Conservation (phyloP, 805 yeast species). For the Danielia reshetovae region DNA sequence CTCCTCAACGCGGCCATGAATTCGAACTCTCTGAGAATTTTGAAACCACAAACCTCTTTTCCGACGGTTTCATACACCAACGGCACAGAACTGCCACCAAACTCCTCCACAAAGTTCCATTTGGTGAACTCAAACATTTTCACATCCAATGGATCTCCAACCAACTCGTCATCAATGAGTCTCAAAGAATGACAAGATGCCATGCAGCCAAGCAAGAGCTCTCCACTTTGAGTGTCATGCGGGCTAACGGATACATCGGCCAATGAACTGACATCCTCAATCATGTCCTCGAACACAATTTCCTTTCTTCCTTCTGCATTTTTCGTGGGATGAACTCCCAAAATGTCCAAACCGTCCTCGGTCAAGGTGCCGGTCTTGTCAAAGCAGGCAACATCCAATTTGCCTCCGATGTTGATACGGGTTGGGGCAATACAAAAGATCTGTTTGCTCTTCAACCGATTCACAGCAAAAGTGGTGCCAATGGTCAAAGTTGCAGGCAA, state of each 20-base stretch:
- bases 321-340: conserved; percentile 48
- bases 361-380: conserved; percentile 98
- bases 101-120: conserved; percentile 74
- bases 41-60: conserved; percentile 20
- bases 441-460: conserved; percentile 58
- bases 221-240: conserved; percentile 29
- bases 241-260: neutral
- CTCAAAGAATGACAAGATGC: conserved; percentile 86
- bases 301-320: conserved; percentile 40
- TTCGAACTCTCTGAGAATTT: conserved; percentile 59
- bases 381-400: conserved; percentile 83
- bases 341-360: conserved; percentile 91
- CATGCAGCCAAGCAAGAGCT: conserved; percentile 42
- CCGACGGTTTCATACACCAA: conserved; percentile 16
- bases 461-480: conserved; percentile 90
- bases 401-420: conserved; percentile 94
- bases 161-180: conserved; percentile 66
- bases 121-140: conserved; percentile 91
- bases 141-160: conserved; percentile 92
- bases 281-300: conserved; percentile 30
- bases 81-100: conserved; percentile 22
- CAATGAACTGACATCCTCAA: conserved; percentile 6
- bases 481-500: conserved; percentile 95
- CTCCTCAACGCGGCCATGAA: conserved; percentile 81
- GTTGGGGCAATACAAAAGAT: conserved; percentile 94